Evolutionary conservation across 495 filamentous ascomycete species (phyloP), one percentile per base, ranked within the genome.

Genomic region (Hypomontagnella submonticulosa): DNA sequence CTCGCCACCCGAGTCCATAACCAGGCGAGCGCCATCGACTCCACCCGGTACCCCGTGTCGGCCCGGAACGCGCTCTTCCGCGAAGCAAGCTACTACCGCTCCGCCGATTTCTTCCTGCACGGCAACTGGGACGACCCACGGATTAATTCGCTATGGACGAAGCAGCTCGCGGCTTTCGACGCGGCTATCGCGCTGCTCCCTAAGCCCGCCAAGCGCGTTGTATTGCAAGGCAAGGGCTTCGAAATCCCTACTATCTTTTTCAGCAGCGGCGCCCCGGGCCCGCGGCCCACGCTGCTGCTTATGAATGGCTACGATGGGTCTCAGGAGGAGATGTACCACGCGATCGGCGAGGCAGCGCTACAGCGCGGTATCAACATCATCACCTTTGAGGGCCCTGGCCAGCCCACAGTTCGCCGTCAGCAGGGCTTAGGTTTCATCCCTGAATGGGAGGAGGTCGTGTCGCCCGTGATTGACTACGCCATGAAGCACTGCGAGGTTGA

Each of bases 141-240:
- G 8, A 75, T 77, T 72, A 88, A 87, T 68, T 79, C 84, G 44
- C 84, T 84, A 71, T 92, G 88, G 74, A 84, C 88, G 62, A 85
- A 84, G 71, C 89, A 91, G 72, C 89, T 90, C 55, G 80, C 84
- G 13, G 80, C 85, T 34, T 89, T 89, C 36, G 83, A 86, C 72
- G 83, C 84, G 64, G 81, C 81, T 10, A 80, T 89, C 34, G 68
- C 77, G 7, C 33, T 71, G 1, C 59, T 80, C 0, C 73, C 73
- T 10, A 57, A 70, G 12, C 80, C 79, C n/a, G 80, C 72, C 1
- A 43, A 75, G 55, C 74, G 78, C 8, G 34, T 79, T 41, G 51
- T 12, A 4, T 42, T 82, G n/a, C 53, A 65, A 18, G 75, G 69
- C 7, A 47, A 70, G 19, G 67, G 61, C n/a, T 77, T 77, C 60